Evolutionary conservation across 768 basidiomycete species (phyloP).

Genomic region (Mrakia frigida): DNA sequence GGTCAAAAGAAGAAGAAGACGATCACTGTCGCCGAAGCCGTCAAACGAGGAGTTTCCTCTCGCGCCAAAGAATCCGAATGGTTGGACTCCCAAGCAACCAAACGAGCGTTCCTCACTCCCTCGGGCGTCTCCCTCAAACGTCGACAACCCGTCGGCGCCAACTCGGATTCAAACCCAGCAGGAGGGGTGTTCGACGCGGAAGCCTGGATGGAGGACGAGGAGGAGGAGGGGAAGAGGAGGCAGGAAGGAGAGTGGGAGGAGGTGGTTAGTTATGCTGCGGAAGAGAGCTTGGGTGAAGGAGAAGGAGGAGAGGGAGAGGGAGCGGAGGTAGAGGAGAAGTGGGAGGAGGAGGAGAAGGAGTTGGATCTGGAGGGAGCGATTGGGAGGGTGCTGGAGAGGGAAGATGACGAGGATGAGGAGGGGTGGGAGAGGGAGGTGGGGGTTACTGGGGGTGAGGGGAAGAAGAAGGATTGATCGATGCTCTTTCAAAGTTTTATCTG

Average conservation of each 20-base stretch:
- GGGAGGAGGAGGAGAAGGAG: slow-evolving; percentile 2
- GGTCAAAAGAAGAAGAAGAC: neutral
- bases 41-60: neutral
- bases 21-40: neutral
- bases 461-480: neutral
- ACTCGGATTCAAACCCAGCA: too few species aligned
- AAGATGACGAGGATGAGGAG: slow-evolving; percentile 11
- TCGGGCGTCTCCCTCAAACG: neutral
- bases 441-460: neutral
- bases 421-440: neutral
- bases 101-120: neutral
- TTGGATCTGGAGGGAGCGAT: neutral
- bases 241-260: slow-evolving; percentile 7
- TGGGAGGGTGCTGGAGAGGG: slow-evolving; percentile 14
- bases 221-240: neutral
- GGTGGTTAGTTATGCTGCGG: neutral
- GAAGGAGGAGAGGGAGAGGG: neutral
- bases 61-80: neutral
- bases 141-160: too few species aligned
- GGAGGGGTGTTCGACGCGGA: neutral
- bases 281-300: neutral
- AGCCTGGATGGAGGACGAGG: neutral
- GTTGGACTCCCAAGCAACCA: neutral
- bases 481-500: too few species aligned
- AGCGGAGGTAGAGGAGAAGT: neutral